Conservation (phyloP, 768 basidiomycete genomes). For the Hericium alpestre region DNA sequence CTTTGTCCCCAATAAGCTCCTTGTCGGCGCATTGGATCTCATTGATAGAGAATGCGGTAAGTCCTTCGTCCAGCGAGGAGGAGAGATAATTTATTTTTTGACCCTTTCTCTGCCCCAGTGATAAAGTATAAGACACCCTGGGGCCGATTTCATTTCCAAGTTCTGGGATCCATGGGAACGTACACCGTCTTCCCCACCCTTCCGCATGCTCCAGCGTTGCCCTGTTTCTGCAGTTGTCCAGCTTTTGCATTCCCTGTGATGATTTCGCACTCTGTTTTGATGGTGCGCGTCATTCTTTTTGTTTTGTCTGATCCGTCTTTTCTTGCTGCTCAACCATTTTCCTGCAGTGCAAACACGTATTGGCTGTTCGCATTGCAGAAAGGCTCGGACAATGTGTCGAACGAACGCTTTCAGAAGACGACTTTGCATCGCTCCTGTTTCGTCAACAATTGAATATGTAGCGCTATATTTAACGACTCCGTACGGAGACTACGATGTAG, state of each 20-base stretch:
- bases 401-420: constrained; percentile 34
- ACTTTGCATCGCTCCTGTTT: constrained; percentile 34
- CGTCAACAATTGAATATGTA: constrained; percentile 21
- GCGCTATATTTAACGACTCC: neutral
- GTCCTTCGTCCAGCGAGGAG: constrained; percentile 6
- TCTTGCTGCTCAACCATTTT: neutral
- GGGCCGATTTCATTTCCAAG: constrained; percentile 53
- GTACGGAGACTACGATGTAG: neutral
- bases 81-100: neutral
- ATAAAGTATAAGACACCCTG: constrained; percentile 48
- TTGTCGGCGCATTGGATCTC: constrained; percentile 68
- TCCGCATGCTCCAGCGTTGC: constrained; percentile 24
- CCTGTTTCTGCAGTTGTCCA: constrained; percentile 63
- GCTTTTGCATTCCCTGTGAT: constrained; percentile 61
- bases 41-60: constrained; percentile 61
- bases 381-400: constrained; percentile 42
- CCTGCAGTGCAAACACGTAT: constrained; percentile 67
- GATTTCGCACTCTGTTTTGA: constrained; percentile 45
- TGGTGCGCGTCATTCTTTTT: constrained; percentile 33
- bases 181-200: constrained; percentile 48
- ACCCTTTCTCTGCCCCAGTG: constrained; percentile 29
- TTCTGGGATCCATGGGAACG: constrained; percentile 53
- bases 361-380: constrained; percentile 54
- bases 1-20: constrained; percentile 50
- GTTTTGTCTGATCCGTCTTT: neutral